phyloP scores from a whole-genome alignment of 768 basidiomycete species.

The Hygrocybe coccinea region DNA sequence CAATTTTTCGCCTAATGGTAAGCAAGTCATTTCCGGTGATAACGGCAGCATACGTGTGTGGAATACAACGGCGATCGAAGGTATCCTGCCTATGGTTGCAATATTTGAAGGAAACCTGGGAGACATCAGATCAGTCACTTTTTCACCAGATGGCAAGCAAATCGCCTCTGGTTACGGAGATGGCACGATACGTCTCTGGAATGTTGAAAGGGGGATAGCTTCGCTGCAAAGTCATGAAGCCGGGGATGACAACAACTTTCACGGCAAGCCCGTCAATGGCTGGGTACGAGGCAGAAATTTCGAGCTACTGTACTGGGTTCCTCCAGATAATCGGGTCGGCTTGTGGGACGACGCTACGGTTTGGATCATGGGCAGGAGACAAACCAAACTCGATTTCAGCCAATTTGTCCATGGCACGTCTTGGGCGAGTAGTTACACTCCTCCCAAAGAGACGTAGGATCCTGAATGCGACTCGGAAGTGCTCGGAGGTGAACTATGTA shows the following conservation, averaged over 20 bases:
- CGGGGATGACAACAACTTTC: neutral
- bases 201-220: neutral
- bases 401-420: too few species aligned
- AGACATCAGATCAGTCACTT: neutral
- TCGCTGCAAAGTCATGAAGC: neutral
- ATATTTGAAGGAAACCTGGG: too few species aligned
- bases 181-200: neutral
- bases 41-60: neutral
- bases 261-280: neutral
- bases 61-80: neutral
- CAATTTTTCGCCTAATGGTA: neutral
- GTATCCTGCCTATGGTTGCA: neutral
- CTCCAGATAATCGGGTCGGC: neutral
- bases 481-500: too few species aligned
- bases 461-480: too few species aligned
- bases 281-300: neutral
- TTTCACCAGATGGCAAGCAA: neutral
- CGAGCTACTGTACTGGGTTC: constrained; percentile 1
- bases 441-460: too few species aligned
- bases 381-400: neutral
- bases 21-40: neutral
- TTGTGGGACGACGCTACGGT: neutral
- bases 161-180: neutral
- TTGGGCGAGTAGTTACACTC: too few species aligned
- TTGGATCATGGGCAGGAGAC: neutral